phyloP scores from a whole-genome alignment of 257 asterid species.

The Parsonsia alboflavescens region DNA sequence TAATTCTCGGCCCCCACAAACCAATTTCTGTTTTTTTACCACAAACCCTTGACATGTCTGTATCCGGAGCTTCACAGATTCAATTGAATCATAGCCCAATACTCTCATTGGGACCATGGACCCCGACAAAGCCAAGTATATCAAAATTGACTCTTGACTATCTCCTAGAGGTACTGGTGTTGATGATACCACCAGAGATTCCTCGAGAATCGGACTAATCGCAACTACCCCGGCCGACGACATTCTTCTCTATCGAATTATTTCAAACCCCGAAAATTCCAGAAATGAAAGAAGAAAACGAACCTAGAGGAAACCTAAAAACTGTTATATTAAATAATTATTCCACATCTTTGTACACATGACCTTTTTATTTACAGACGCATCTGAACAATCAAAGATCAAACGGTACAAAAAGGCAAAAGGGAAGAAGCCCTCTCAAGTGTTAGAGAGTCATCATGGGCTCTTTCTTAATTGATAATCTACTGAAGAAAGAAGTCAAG shows the following conservation, averaged over 20 bases:
- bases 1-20: constrained; percentile 75
- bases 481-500: constrained; percentile 7
- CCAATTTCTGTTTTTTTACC: constrained; percentile 68
- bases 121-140: constrained; percentile 61
- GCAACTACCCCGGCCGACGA: constrained; percentile 74
- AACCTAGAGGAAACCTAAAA: constrained; percentile 5
- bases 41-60: constrained; percentile 69
- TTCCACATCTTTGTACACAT: constrained; percentile 25
- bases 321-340: constrained; percentile 11
- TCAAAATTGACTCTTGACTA: constrained; percentile 49
- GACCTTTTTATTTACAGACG: constrained; percentile 11
- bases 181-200: constrained; percentile 33
- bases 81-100: constrained; percentile 64
- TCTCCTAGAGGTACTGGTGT: constrained; percentile 35
- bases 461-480: constrained; percentile 17
- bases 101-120: constrained; percentile 73
- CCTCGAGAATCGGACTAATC: constrained; percentile 46
- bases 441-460: constrained; percentile 49
- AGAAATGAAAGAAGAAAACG: constrained; percentile 14
- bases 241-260: constrained; percentile 40
- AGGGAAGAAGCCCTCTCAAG: constrained; percentile 29
- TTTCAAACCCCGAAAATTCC: constrained; percentile 20
- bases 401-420: constrained; percentile 24
- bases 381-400: constrained; percentile 8
- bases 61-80: constrained; percentile 65